These are phyloP conservation scores for Boletus hoseneyae DNA, from an alignment of 1,284 basidiomycete species.

Conservation along the genomic window DNA sequence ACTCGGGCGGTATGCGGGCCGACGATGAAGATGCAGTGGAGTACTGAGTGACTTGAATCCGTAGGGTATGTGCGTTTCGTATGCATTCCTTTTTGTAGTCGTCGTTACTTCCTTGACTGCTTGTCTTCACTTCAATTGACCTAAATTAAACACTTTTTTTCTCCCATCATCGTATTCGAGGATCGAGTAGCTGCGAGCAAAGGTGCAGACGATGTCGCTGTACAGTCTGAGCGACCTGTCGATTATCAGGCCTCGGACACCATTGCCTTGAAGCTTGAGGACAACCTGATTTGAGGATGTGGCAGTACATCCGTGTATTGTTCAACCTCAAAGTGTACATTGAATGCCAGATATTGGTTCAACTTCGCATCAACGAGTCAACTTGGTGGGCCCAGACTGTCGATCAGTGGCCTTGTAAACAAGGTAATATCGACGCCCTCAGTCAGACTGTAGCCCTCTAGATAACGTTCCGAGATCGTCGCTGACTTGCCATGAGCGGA, in stretches of 20 bases:
- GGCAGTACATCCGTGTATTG: too few relatives aligned
- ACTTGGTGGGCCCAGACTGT: not conserved
- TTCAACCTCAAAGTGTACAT: too few relatives aligned
- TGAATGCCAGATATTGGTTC: not conserved
- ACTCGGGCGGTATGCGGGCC: conserved; percentile 39
- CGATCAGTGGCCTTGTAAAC: not conserved
- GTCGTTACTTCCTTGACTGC: conserved; percentile 20
- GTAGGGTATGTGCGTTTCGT: conserved; percentile 30
- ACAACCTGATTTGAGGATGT: too few relatives aligned
- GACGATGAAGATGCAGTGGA: conserved; percentile 62
- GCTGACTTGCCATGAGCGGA: not conserved
- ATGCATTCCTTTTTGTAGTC: conserved; percentile 21
- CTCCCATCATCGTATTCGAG: not conserved
- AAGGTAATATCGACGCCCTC: too few relatives aligned
- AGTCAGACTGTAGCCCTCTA: not conserved
- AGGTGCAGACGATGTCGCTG: not conserved
- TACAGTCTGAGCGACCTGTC: not conserved
- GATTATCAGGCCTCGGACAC: too few relatives aligned
- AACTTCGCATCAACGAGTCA: not conserved
- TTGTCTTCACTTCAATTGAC: conserved; percentile 12
- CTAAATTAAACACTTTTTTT: conserved; percentile 9
- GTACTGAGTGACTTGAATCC: conserved; percentile 37
- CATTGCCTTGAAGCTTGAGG: too few relatives aligned
- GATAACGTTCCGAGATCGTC: conserved; percentile 16
- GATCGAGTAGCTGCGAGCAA: too few relatives aligned